Evolutionary conservation across 2,329 filamentous ascomycete genomes (phyloP).

Genomic region (Clathrospora elynae): DNA sequence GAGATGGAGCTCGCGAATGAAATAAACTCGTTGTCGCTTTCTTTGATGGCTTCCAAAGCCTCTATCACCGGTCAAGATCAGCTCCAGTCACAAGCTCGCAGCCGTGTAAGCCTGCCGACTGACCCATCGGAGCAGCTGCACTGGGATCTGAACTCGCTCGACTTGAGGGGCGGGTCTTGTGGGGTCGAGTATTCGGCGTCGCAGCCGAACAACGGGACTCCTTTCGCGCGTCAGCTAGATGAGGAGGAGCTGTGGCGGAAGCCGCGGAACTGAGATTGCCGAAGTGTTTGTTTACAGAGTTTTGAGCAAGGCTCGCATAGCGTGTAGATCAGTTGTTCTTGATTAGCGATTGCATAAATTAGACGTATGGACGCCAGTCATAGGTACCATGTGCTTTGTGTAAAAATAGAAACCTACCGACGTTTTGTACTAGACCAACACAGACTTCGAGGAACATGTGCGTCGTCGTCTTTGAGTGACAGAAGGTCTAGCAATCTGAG

Average conservation of each 20-base stretch:
- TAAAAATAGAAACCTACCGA: too few relatives aligned
- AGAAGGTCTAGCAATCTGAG: too few relatives aligned
- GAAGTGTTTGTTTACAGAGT: background rate
- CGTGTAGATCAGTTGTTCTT: conserved; percentile 1
- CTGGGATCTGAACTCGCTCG: conserved; percentile 42
- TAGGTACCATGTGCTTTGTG: background rate
- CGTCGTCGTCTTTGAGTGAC: too few relatives aligned
- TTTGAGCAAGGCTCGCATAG: background rate
- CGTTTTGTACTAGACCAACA: background rate
- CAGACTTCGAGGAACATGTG: background rate
- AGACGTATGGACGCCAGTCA: conserved; percentile 5
- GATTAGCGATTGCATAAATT: conserved; percentile 18
- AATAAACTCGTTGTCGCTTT: conserved; percentile 40
- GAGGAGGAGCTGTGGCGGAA: conserved; percentile 37
- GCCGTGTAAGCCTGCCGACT: conserved; percentile 33
- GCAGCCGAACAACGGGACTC: conserved; percentile 15
- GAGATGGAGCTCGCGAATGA: conserved; percentile 40
- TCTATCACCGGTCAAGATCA: conserved; percentile 8
- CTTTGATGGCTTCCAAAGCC: conserved; percentile 32
- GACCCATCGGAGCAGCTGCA: conserved; percentile 45
- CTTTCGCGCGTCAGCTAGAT: conserved; percentile 17
- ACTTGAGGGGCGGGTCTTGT: conserved; percentile 41
- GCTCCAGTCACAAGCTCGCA: conserved; percentile 20
- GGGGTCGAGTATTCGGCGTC: conserved; percentile 37
- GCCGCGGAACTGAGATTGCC: conserved; percentile 14